Percentiles rank a stretch among this genome's conserved stretches.
These are phyloP conservation scores for Caloboletus inedulis DNA, from an alignment of 1,284 basidiomycete species.

Conservation along the genomic window DNA sequence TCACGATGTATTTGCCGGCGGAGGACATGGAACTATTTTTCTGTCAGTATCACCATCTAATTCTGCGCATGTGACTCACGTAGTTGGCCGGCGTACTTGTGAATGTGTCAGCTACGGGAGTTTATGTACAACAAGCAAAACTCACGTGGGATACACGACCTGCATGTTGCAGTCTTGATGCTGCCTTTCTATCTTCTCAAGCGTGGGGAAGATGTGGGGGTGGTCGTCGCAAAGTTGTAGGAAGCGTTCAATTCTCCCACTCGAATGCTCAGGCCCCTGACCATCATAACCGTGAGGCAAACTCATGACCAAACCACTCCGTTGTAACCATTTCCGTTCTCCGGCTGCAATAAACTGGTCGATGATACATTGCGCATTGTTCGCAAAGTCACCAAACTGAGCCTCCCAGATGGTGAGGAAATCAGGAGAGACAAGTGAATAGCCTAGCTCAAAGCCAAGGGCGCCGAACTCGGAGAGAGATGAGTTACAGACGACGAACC, in stretches of 20 bases:
- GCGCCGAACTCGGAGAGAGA: conserved; percentile 95
- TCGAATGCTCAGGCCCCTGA: conserved; percentile 98
- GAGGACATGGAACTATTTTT: conserved; percentile 82
- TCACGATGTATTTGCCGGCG: conserved; percentile 94
- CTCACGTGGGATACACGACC: conserved; percentile 91
- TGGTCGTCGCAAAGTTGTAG: conserved; percentile 98
- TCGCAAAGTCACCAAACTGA: conserved; percentile 98
- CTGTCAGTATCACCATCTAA: conserved; percentile 1
- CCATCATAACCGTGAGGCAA: conserved; percentile 98
- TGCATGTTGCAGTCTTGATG: conserved; percentile 99
- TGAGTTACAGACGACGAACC: conserved; percentile 95
- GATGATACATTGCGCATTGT: conserved; percentile 97
- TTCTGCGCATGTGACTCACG: conserved; percentile 36
- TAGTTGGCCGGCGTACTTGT: conserved; percentile 86
- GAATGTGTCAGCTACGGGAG: conserved; percentile 12
- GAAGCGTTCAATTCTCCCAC: conserved; percentile 95
- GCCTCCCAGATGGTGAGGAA: conserved; percentile 98
- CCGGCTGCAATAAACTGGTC: conserved; percentile 99
- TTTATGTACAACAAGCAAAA: conserved; percentile 14
- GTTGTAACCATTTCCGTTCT: conserved; percentile 98
- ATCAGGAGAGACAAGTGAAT: conserved; percentile 96
- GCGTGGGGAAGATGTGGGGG: conserved; percentile 86
- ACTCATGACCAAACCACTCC: conserved; percentile 89
- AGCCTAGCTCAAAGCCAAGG: conserved; percentile 97
- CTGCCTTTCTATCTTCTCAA: conserved; percentile 89